These are phyloP conservation scores for Trichomonas gallinae DNA, from an alignment of 208 protist genomes.

Conservation along the genomic window DNA sequence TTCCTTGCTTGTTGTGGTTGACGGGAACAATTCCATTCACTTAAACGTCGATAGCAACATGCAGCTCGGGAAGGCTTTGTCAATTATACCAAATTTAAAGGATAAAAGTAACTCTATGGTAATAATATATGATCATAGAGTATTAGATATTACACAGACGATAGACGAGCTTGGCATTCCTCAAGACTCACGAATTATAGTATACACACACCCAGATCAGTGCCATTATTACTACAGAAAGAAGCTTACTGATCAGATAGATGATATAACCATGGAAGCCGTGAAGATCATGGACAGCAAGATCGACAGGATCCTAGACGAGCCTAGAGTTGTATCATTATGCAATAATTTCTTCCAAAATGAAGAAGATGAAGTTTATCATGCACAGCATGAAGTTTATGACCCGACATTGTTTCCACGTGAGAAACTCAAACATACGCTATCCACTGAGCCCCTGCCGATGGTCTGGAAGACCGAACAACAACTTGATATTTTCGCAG, in stretches of 20 bases:
- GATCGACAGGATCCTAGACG: not conserved
- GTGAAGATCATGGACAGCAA: not conserved
- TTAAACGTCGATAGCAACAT: not conserved
- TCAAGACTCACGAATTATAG: not conserved
- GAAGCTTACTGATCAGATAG: not conserved
- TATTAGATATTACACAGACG: not conserved
- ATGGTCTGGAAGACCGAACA: too few species aligned
- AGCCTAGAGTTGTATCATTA: not conserved
- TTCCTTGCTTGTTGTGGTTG: not conserved
- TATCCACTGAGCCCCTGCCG: too few species aligned
- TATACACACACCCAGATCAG: not conserved
- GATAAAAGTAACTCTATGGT: not conserved
- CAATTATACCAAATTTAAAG: not conserved
- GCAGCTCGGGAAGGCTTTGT: not conserved
- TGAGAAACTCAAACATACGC: too few species aligned
- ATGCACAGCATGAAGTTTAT: too few species aligned
- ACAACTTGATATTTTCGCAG: not conserved
- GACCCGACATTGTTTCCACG: too few species aligned
- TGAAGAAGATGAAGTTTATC: not conserved
- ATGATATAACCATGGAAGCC: not conserved
- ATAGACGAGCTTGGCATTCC: not conserved
- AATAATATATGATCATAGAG: not conserved
- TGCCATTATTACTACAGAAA: not conserved
- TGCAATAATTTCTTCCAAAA: not conserved
- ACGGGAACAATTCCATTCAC: not conserved